Evolutionary conservation across 371 early-diverging fungal species (phyloP), one percentile per base, ranked within the genome.

Genomic region (Mortierella sp.): DNA sequence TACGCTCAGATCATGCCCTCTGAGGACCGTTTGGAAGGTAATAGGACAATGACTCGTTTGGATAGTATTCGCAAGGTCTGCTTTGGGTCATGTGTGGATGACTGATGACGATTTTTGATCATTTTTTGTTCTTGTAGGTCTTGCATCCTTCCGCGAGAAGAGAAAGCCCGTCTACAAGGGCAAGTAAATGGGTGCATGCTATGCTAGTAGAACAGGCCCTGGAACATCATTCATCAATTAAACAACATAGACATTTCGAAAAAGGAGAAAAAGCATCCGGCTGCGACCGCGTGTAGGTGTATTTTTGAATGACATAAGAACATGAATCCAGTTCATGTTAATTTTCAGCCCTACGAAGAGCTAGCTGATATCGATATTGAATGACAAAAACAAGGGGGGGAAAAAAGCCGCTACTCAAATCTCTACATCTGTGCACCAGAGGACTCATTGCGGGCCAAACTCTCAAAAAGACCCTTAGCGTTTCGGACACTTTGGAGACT

Each of bases 1-100:
- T 99, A 99, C 81, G 96, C 95, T 1, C 95, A 96, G 74, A 92
- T 98, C 22, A 94, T 99, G 74, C 97, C 95, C 1, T 97, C 99
- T 1, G 91, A 97, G 79, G 99, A 99, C 87, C 89, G 98, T 58
- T 74, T 97, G 71, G 99, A 99, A 87, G 99, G 97, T 76, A 85
- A 34, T n/a, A n/a, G n/a, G 8, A 8, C 34, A 13, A 6, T 34
- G 19, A 14, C 2, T 13, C 31, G n/a, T n/a, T 65, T 13, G n/a
- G 22, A 55, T 16, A 13, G n/a, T n/a, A n/a, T n/a, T n/a, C n/a
- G n/a, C n/a, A n/a, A n/a, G n/a, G n/a, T n/a, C n/a, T n/a, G n/a
- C n/a, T n/a, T n/a, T 29, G 43, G n/a, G 26, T n/a, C 53, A 29
- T 53, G 41, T 26, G 34, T 58, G 50, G 50, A 52, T n/a, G 2